Evolutionary conservation across 768 basidiomycete genomes (phyloP).

Genomic region (Imleria badia): DNA sequence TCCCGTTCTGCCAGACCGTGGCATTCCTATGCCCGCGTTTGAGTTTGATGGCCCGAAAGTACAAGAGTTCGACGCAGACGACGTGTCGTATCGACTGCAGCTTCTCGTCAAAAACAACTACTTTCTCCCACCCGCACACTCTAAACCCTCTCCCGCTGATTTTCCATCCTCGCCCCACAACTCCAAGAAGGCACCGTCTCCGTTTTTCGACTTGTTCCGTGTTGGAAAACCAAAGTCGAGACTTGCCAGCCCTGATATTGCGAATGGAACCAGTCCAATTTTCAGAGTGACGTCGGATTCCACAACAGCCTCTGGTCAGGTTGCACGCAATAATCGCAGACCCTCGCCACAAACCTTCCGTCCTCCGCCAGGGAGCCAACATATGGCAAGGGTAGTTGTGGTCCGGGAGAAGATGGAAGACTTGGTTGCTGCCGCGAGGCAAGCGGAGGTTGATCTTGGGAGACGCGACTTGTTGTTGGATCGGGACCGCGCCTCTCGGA

Average conservation of each 20-base stretch:
- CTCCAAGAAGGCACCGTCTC: slow-evolving; percentile 47
- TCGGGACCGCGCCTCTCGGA: slow-evolving; percentile 41
- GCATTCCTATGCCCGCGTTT: slow-evolving; percentile 47
- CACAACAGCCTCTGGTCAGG: slow-evolving; percentile 46
- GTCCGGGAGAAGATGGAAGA: slow-evolving; percentile 81
- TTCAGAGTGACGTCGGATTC: slow-evolving; percentile 68
- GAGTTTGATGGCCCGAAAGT: slow-evolving; percentile 49
- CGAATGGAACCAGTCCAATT: slow-evolving; percentile 43
- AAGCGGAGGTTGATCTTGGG: slow-evolving; percentile 73
- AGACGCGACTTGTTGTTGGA: slow-evolving; percentile 49
- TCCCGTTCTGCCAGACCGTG: slow-evolving; percentile 41
- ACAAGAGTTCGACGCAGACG: slow-evolving; percentile 64
- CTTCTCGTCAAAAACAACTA: slow-evolving; percentile 86
- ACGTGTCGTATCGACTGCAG: slow-evolving; percentile 81
- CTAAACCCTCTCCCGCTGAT: slow-evolving; percentile 72
- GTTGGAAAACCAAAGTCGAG: slow-evolving; percentile 68
- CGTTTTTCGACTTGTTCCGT: slow-evolving; percentile 71
- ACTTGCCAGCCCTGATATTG: slow-evolving; percentile 47
- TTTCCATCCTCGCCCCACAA: slow-evolving; percentile 41
- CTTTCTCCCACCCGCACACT: slow-evolving; percentile 84
- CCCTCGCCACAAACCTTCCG: slow-evolving; percentile 38
- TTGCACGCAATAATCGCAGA: slow-evolving; percentile 37
- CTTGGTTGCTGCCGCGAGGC: slow-evolving; percentile 65
- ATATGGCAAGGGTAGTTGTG: slow-evolving; percentile 69
- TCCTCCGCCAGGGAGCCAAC: slow-evolving; percentile 33